A percentile compares a stretch with the other conserved stretches of the same genome.
These are phyloP conservation scores for Pistacia vera DNA, from an alignment of 345 rosid species.

Conservation along the genomic window DNA sequence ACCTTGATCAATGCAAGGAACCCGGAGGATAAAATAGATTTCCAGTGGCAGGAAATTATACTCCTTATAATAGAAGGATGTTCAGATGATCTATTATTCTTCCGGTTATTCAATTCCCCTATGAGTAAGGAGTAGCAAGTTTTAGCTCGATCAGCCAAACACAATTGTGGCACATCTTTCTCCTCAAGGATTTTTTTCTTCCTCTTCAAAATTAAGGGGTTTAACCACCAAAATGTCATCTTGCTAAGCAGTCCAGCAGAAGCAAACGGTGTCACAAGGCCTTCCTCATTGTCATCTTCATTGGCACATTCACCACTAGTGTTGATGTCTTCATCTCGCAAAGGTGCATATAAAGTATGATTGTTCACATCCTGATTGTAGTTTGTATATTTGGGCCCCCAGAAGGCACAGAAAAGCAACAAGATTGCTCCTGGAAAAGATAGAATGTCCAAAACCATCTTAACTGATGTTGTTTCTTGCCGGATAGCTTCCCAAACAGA, in stretches of 20 bases:
- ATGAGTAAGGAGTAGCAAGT: slow-evolving; percentile 40
- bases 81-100: slow-evolving; percentile 26
- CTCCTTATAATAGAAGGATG: slow-evolving; percentile 31
- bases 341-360: slow-evolving; percentile 33
- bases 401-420: slow-evolving; percentile 25
- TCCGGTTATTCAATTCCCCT: slow-evolving; percentile 14
- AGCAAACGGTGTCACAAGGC: slow-evolving; percentile 42
- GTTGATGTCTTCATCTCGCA: slow-evolving; percentile 32
- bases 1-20: slow-evolving; percentile 30
- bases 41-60: slow-evolving; percentile 29
- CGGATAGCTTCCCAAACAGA: slow-evolving; percentile 27
- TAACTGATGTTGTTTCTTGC: slow-evolving; percentile 17
- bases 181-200: slow-evolving; percentile 40
- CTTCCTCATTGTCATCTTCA: slow-evolving; percentile 12
- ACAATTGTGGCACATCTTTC: slow-evolving; percentile 46
- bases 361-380: neutral
- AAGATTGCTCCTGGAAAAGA: slow-evolving; percentile 41
- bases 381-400: slow-evolving; percentile 9
- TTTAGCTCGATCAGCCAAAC: slow-evolving; percentile 37
- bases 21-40: slow-evolving; percentile 23
- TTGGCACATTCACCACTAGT: neutral
- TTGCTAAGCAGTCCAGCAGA: slow-evolving; percentile 42
- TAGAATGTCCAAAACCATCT: slow-evolving; percentile 29
- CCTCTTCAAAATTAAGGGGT: slow-evolving; percentile 51
- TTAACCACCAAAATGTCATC: slow-evolving; percentile 63